These are phyloP conservation scores for Hymenoscyphus fraxineus DNA, from an alignment of 2,329 filamentous ascomycete species.

Conservation along the genomic window DNA sequence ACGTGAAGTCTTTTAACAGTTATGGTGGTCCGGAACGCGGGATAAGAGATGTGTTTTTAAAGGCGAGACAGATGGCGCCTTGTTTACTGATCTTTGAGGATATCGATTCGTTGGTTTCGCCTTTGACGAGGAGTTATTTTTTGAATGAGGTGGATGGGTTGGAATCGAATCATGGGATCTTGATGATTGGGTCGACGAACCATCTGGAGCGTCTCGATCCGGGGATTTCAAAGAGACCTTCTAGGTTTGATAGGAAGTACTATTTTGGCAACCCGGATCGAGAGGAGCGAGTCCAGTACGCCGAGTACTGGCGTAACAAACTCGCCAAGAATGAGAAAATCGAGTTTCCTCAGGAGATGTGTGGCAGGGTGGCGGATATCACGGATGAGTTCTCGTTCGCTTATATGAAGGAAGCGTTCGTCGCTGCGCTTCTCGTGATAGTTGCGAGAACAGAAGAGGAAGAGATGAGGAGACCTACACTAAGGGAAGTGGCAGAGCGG, in stretches of 20 bases:
- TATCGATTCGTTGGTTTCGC: constrained; percentile 61
- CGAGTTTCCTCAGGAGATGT: constrained; percentile 57
- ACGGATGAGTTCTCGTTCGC: constrained; percentile 66
- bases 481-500: neutral
- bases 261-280: constrained; percentile 55
- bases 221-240: constrained; percentile 62
- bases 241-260: constrained; percentile 65
- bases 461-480: constrained; percentile 12
- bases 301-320: constrained; percentile 59
- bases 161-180: constrained; percentile 65
- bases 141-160: constrained; percentile 71
- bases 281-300: constrained; percentile 55
- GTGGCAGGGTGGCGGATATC: constrained; percentile 55
- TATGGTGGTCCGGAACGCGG: constrained; percentile 51
- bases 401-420: constrained; percentile 67
- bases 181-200: constrained; percentile 66
- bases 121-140: constrained; percentile 62
- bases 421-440: constrained; percentile 58
- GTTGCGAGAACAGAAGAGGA: constrained; percentile 36
- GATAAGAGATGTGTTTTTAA: constrained; percentile 53
- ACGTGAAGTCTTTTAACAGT: constrained; percentile 52
- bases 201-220: constrained; percentile 64
- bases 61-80: constrained; percentile 59
- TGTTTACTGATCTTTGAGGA: constrained; percentile 72
- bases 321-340: constrained; percentile 54